Evolutionary conservation across 805 yeast genomes (phyloP).

Genomic region (Candida awuae): DNA sequence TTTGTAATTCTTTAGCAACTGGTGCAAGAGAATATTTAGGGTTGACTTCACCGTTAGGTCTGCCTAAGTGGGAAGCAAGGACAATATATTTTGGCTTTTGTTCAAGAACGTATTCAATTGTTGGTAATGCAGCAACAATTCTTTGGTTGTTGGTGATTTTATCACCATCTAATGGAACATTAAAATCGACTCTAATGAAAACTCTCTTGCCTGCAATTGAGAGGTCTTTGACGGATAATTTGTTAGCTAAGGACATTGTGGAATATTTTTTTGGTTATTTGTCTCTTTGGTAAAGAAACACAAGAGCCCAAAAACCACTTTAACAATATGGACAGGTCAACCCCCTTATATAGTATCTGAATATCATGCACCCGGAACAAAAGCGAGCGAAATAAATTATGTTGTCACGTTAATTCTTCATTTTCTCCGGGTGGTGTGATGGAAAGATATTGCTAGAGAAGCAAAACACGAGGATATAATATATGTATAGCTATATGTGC

Average conservation of each 20-base stretch:
- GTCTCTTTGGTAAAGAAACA: too few species aligned
- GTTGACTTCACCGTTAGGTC: conserved; percentile 92
- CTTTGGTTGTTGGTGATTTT: conserved; percentile 99
- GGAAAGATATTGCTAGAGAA: neutral
- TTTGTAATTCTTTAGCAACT: conserved; percentile 80
- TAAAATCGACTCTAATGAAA: conserved; percentile 96
- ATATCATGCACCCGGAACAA: neutral
- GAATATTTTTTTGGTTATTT: neutral
- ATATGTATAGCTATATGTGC: too few species aligned
- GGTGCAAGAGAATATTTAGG: conserved; percentile 90
- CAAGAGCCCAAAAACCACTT: too few species aligned
- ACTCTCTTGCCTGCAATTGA: conserved; percentile 87
- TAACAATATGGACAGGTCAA: too few species aligned
- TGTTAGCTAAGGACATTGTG: conserved; percentile 84
- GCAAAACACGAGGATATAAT: too few species aligned
- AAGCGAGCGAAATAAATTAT: neutral
- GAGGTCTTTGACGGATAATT: conserved; percentile 88
- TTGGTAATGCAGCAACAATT: conserved; percentile 98
- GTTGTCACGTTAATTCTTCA: neutral
- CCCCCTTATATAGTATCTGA: too few species aligned
- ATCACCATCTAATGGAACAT: conserved; percentile 90
- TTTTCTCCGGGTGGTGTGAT: neutral
- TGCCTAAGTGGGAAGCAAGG: conserved; percentile 96
- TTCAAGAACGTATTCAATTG: conserved; percentile 89
- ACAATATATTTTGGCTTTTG: conserved; percentile 86